Evolutionary conservation across 192 early-diverging fungal genomes (phyloP).

Genomic region (Backusella australiensis): DNA sequence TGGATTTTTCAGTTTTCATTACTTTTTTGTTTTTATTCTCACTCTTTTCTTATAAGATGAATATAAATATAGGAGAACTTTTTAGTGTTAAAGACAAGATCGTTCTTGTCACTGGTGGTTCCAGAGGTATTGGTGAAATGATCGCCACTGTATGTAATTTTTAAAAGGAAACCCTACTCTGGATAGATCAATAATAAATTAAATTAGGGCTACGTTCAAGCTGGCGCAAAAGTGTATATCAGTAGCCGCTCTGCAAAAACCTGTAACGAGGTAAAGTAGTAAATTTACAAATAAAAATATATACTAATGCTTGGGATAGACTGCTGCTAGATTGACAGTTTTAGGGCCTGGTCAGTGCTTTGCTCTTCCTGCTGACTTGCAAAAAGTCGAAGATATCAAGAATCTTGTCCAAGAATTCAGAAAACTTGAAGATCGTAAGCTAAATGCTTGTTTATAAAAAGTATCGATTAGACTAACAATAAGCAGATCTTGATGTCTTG

Average conservation of each 20-base stretch:
- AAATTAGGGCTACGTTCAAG: slow-evolving; percentile 68
- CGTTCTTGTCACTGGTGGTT: slow-evolving; percentile 79
- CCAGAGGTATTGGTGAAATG: slow-evolving; percentile 56
- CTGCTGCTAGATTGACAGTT: slow-evolving; percentile 58
- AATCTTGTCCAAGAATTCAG: slow-evolving; percentile 53
- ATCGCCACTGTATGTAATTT: slow-evolving; percentile 39
- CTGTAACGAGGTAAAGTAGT: slow-evolving; percentile 47
- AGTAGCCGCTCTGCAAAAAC: slow-evolving; percentile 70
- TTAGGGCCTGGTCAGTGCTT: slow-evolving; percentile 67
- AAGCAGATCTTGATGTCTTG: slow-evolving; percentile 72
- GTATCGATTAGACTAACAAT: neutral
- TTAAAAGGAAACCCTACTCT: neutral
- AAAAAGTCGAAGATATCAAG: slow-evolving; percentile 53
- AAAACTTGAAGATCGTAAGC: slow-evolving; percentile 57
- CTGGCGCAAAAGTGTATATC: slow-evolving; percentile 93
- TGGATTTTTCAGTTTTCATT: neutral
- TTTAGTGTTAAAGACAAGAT: slow-evolving; percentile 26
- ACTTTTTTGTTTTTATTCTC: neutral
- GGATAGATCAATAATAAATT: neutral
- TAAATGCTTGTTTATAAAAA: neutral
- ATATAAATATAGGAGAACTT: neutral
- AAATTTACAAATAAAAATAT: neutral
- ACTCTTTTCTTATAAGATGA: neutral
- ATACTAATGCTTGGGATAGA: neutral
- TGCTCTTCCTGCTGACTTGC: slow-evolving; percentile 67